Conservation (phyloP, 1,284 basidiomycete species). For the Amylostereum chailletii region DNA sequence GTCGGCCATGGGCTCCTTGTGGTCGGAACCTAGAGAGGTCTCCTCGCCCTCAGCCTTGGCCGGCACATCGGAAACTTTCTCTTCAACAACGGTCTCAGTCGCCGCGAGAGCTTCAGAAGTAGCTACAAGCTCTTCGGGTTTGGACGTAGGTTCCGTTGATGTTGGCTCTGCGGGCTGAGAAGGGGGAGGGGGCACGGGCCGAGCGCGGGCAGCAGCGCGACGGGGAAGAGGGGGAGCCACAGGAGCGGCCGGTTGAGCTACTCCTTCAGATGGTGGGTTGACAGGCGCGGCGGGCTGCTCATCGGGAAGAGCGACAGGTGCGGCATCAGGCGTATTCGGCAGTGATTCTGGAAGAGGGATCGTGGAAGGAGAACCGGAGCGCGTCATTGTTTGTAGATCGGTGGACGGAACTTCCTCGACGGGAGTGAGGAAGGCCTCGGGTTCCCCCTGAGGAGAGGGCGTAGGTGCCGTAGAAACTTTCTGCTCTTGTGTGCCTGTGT, state of each 20-base stretch:
- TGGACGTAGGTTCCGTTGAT: neutral
- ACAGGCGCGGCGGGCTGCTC: neutral
- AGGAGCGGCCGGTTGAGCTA: constrained; percentile 10
- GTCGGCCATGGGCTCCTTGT: too few relatives aligned
- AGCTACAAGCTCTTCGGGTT: constrained; percentile 1
- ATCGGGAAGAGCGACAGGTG: neutral
- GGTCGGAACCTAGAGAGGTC: too few relatives aligned
- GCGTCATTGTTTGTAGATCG: neutral
- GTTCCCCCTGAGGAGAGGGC: neutral
- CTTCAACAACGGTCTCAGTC: too few relatives aligned
- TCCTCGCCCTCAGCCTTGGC: too few relatives aligned
- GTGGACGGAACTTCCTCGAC: constrained; percentile 19
- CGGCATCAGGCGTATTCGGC: constrained; percentile 10
- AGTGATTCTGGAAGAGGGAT: constrained; percentile 35
- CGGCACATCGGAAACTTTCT: too few relatives aligned
- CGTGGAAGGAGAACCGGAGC: constrained; percentile 14
- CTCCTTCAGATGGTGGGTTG: neutral
- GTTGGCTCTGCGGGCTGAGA: constrained; percentile 1
- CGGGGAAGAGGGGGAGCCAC: constrained; percentile 49
- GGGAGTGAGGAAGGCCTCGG: constrained; percentile 24
- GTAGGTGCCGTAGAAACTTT: constrained; percentile 6
- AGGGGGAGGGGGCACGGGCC: constrained; percentile 20
- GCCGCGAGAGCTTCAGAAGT: constrained; percentile 9
- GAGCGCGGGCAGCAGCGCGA: constrained; percentile 35
- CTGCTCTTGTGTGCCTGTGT: neutral